A percentile compares a stretch with the other conserved stretches of the same genome.
Conservation (phyloP, 1,284 basidiomycete genomes). For the Schizophyllum amplum region DNA sequence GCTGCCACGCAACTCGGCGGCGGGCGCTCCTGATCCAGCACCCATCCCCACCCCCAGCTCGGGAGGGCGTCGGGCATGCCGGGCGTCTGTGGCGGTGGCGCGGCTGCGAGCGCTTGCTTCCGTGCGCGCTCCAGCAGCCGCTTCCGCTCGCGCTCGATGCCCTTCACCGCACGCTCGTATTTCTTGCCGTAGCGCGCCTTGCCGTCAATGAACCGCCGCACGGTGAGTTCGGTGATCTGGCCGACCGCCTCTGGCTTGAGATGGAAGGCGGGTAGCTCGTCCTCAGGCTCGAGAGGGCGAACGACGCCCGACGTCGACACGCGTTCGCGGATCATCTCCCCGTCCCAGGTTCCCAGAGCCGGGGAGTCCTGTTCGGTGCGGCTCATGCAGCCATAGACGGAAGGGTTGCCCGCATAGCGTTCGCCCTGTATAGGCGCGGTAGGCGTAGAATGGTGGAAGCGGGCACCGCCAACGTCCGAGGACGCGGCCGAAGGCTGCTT, state of each 20-base stretch:
- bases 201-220: slow-evolving; percentile 59
- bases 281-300: slow-evolving; percentile 69
- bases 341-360: slow-evolving; percentile 32
- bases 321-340: slow-evolving; percentile 77
- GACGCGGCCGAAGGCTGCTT: neutral
- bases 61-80: too few relatives aligned
- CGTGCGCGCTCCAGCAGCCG: slow-evolving; percentile 53
- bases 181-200: slow-evolving; percentile 51
- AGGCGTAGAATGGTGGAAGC: slow-evolving; percentile 9
- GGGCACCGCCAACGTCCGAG: neutral
- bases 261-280: slow-evolving; percentile 57
- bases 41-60: slow-evolving; percentile 72
- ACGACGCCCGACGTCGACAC: slow-evolving; percentile 73
- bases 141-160: slow-evolving; percentile 52
- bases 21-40: slow-evolving; percentile 65
- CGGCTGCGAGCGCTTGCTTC: slow-evolving; percentile 31
- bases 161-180: slow-evolving; percentile 45
- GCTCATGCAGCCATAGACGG: slow-evolving; percentile 34
- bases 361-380: neutral
- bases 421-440: slow-evolving; percentile 17
- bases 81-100: neutral
- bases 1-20: slow-evolving; percentile 79
- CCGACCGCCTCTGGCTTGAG: slow-evolving; percentile 63
- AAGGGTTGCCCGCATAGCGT: slow-evolving; percentile 57
- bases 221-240: slow-evolving; percentile 52